Base-by-base conservation (phyloP, 306 rosid species). In the Urtica urens region DNA sequence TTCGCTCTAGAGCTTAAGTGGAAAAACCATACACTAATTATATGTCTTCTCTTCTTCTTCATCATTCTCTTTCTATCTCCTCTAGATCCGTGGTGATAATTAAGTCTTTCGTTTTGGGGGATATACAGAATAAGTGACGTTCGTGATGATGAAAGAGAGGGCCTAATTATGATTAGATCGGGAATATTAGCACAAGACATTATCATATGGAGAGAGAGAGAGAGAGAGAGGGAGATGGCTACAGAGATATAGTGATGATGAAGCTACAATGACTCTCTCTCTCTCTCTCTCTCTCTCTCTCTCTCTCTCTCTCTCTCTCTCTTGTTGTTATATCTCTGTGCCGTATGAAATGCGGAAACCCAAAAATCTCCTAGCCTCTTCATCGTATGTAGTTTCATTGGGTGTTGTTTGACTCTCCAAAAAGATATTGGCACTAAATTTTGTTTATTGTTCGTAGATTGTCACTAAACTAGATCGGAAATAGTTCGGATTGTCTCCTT, bases 121-220 rank as follows among this genome's bases (percentile, higher is more conserved):
- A 70, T 58, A 64, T 76, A 72, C 40, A 31, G 70, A 51, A 38
- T 55, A 41, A 49, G 74, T 46, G 65, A 71, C 30, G 58, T 19
- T 55, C 73, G 67, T 66, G 82, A 73, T 71, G 78, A 79, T 68
- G 67, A 69, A 73, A 72, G 78, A 44, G 73, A 74, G 77, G 64
- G 63, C 54, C 17, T 82, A 75, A 82, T 78, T n/a, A n/a, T n/a
- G 82, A 83, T 74, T 86, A 67, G 65, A 62, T 44, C 49, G 25
- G 51, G 57, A 35, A 73, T 69, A 69, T n/a, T 64, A 65, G 60
- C 26, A 51, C 70, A 50, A 64, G 75, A 67, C 90, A 83, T 80
- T 75, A 83, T 83, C 79, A 84, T 84, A 14, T 25, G 46, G 29
- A 26, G 28, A 30, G 33, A 52, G 45, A 24, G 47, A 38, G 46